phyloP scores from a whole-genome alignment of 306 rosid species.

The Nissolia schottii region DNA sequence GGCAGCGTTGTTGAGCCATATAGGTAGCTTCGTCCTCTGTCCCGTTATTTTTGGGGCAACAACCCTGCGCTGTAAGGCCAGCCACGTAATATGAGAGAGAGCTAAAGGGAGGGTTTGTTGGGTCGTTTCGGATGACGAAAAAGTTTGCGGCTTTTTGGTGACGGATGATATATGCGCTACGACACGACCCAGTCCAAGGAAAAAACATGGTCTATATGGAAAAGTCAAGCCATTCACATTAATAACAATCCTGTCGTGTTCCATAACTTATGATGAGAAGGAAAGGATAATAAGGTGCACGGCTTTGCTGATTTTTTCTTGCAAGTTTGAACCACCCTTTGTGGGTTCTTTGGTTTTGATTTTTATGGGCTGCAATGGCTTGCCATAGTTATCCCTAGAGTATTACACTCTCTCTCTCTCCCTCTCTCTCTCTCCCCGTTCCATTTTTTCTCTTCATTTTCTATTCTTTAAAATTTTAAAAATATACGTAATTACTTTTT shows the following conservation, averaged over 20 bases:
- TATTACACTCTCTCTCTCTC: no score
- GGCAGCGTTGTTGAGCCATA: conserved; percentile 7
- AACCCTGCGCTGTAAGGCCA: not conserved
- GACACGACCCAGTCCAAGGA: no score
- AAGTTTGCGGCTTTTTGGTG: not conserved
- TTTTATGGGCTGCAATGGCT: no score
- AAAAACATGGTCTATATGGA: no score
- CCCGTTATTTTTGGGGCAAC: not conserved
- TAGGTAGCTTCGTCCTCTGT: not conserved
- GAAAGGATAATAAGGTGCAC: not conserved
- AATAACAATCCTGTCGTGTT: not conserved
- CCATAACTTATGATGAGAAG: not conserved
- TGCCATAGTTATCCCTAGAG: no score
- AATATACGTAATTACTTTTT: no score
- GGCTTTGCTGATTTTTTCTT: not conserved
- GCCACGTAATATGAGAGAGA: not conserved
- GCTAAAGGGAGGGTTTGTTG: not conserved
- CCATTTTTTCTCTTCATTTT: no score
- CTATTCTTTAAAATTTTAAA: no score
- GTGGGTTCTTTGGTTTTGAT: no score
- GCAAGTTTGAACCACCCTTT: not conserved
- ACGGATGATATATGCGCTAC: not conserved
- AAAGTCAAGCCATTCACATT: not conserved
- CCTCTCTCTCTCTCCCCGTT: no score
- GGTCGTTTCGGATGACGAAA: not conserved